A percentile compares a stretch with the other conserved stretches of the same genome.
Conservation (phyloP, 768 basidiomycete genomes). For the Baorangia bicolor region DNA sequence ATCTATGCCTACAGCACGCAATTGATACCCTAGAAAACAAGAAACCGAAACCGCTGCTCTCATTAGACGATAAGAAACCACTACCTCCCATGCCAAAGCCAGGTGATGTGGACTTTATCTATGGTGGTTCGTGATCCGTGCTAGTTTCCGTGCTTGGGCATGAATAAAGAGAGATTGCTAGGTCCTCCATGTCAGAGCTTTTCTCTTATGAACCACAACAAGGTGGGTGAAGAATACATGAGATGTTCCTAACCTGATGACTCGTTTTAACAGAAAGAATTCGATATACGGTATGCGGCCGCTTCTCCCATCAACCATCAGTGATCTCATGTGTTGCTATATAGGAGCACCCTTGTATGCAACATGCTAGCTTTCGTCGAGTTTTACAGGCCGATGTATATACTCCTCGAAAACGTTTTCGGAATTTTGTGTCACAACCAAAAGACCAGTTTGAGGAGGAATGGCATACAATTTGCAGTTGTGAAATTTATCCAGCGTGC, state of each 20-base stretch:
- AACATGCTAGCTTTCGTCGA: slow-evolving; percentile 74
- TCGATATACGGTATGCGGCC: slow-evolving; percentile 54
- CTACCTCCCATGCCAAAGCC: slow-evolving; percentile 52
- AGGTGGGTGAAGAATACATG: slow-evolving; percentile 37
- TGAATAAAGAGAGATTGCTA: slow-evolving; percentile 23
- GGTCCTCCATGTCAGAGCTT: slow-evolving; percentile 81
- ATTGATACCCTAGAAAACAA: slow-evolving; percentile 47
- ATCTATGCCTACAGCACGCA: slow-evolving; percentile 56
- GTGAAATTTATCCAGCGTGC: slow-evolving; percentile 65
- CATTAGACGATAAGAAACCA: slow-evolving; percentile 40
- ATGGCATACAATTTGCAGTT: slow-evolving; percentile 49
- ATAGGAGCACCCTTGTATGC: slow-evolving; percentile 59
- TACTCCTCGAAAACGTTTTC: slow-evolving; percentile 72
- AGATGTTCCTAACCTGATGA: not conserved
- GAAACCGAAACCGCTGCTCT: slow-evolving; percentile 38
- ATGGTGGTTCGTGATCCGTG: slow-evolving; percentile 51
- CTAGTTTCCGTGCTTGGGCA: not conserved
- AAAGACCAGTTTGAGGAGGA: slow-evolving; percentile 38
- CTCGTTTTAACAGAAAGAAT: slow-evolving; percentile 41
- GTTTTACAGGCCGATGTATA: slow-evolving; percentile 57
- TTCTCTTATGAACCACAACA: slow-evolving; percentile 59
- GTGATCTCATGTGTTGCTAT: not conserved
- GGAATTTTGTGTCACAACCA: slow-evolving; percentile 58
- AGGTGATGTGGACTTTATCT: slow-evolving; percentile 68
- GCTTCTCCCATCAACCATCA: not conserved